Evolutionary conservation across 1,284 basidiomycete species (phyloP).

Genomic region (Leccinum fuscescens): DNA sequence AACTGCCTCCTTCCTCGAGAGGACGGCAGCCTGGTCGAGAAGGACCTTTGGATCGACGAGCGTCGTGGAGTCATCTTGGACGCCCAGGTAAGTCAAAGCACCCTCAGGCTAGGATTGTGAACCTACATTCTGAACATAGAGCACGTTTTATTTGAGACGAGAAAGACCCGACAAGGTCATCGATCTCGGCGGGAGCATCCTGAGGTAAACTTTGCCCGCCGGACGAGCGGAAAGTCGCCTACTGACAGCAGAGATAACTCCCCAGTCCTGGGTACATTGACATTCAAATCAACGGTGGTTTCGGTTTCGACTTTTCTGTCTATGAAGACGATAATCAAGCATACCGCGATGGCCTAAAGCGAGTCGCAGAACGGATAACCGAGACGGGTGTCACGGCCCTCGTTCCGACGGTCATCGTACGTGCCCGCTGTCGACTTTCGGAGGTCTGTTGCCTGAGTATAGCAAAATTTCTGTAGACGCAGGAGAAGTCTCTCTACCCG

Average conservation of each 20-base stretch:
- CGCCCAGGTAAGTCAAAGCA: constrained; percentile 51
- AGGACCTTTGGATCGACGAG: constrained; percentile 78
- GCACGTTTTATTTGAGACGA: constrained; percentile 61
- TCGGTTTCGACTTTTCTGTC: constrained; percentile 86
- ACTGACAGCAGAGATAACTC: constrained; percentile 10
- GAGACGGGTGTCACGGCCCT: constrained; percentile 90
- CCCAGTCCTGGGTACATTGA: constrained; percentile 74
- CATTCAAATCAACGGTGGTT: constrained; percentile 85
- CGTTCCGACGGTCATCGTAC: constrained; percentile 77
- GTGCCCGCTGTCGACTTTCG: constrained; percentile 27
- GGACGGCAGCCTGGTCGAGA: constrained; percentile 67
- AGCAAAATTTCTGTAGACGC: constrained; percentile 48
- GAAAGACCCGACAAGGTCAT: constrained; percentile 63
- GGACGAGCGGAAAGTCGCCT: background rate
- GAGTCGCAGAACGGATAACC: constrained; percentile 71
- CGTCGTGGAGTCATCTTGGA: constrained; percentile 66
- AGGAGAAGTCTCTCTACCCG: constrained; percentile 70
- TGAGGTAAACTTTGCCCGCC: constrained; percentile 47
- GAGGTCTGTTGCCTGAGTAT: background rate
- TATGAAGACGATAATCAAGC: constrained; percentile 66
- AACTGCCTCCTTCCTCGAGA: constrained; percentile 77
- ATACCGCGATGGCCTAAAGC: constrained; percentile 69
- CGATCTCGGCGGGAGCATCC: constrained; percentile 69
- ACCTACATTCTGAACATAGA: constrained; percentile 14
- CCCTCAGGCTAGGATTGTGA: background rate